These are phyloP conservation scores for Blattamonas nauphoetae DNA, from an alignment of 78 protist genomes.

Conservation along the genomic window DNA sequence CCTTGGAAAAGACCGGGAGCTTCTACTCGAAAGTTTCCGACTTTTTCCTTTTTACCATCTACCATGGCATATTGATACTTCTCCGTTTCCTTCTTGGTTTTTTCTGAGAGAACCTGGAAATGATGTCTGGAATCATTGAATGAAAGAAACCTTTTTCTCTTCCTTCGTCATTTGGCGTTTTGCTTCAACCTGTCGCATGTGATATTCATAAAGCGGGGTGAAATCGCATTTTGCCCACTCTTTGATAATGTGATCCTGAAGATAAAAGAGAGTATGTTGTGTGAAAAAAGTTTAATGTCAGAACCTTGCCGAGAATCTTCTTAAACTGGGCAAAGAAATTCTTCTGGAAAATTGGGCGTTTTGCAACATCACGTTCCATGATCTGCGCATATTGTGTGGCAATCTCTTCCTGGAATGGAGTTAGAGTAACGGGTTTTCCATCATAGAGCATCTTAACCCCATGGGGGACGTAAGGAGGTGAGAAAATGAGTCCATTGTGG, in stretches of 20 bases:
- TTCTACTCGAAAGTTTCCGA: constrained; percentile 89
- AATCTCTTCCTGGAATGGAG: constrained; percentile 27
- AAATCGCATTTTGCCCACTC: constrained; percentile 66
- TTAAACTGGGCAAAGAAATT: constrained; percentile 25
- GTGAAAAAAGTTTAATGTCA: background rate
- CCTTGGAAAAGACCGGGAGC: constrained; percentile 98
- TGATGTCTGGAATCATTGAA: background rate
- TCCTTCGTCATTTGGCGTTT: background rate
- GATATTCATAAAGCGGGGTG: constrained; percentile 41
- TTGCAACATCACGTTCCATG: background rate
- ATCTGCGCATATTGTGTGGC: constrained; percentile 34
- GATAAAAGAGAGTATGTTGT: background rate
- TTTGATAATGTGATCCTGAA: constrained; percentile 19
- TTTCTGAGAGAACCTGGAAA: background rate
- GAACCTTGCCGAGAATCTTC: background rate
- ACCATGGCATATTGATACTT: constrained; percentile 57
- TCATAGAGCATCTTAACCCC: constrained; percentile 10
- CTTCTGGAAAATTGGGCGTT: background rate
- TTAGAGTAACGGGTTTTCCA: background rate
- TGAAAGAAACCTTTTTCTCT: background rate
- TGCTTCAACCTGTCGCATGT: constrained; percentile 47
- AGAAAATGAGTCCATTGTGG: constrained; percentile 31
- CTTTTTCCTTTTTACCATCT: constrained; percentile 78
- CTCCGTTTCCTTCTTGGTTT: constrained; percentile 43
- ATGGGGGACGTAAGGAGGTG: constrained; percentile 30